Conservation (phyloP, 768 basidiomycete genomes). For the Lactifluus echinatus region DNA sequence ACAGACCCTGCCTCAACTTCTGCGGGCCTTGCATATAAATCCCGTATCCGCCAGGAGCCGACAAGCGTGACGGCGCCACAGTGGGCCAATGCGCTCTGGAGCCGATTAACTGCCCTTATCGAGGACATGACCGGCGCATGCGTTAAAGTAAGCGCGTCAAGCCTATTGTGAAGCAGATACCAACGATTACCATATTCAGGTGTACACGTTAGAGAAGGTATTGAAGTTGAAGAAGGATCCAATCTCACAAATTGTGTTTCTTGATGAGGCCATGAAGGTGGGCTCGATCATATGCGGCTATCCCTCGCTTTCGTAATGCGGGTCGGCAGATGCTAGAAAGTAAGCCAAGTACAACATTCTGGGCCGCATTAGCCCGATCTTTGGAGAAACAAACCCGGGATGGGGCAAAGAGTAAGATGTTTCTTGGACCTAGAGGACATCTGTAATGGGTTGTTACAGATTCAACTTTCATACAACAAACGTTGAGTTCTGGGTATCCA, state of each 20-base stretch:
- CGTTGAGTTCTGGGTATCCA: slow-evolving; percentile 80
- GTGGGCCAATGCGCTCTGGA: slow-evolving; percentile 78
- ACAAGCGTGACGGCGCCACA: slow-evolving; percentile 82
- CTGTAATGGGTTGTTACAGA: slow-evolving; percentile 34
- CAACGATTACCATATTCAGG: slow-evolving; percentile 35
- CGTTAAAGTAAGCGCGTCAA: slow-evolving; percentile 52
- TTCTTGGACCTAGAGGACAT: neutral
- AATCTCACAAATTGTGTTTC: slow-evolving; percentile 63
- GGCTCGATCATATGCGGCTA: neutral
- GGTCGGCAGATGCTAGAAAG: slow-evolving; percentile 65
- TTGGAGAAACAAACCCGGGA: slow-evolving; percentile 81
- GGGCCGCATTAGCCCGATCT: slow-evolving; percentile 71
- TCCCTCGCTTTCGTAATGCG: neutral
- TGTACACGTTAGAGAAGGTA: slow-evolving; percentile 93
- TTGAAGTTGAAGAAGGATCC: slow-evolving; percentile 82
- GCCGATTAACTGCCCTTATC: slow-evolving; percentile 68
- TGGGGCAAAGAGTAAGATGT: slow-evolving; percentile 58
- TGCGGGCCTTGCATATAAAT: slow-evolving; percentile 59
- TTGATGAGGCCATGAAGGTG: slow-evolving; percentile 93
- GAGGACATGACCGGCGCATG: slow-evolving; percentile 88
- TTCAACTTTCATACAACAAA: slow-evolving; percentile 87
- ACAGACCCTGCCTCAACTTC: slow-evolving; percentile 22
- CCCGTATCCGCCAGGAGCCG: slow-evolving; percentile 83
- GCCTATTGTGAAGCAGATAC: neutral
- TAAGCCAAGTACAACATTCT: slow-evolving; percentile 87